Percentiles rank a stretch among this genome's conserved stretches.
phyloP scores from a whole-genome alignment of 1,284 basidiomycete species.

The Boletus calvinii region DNA sequence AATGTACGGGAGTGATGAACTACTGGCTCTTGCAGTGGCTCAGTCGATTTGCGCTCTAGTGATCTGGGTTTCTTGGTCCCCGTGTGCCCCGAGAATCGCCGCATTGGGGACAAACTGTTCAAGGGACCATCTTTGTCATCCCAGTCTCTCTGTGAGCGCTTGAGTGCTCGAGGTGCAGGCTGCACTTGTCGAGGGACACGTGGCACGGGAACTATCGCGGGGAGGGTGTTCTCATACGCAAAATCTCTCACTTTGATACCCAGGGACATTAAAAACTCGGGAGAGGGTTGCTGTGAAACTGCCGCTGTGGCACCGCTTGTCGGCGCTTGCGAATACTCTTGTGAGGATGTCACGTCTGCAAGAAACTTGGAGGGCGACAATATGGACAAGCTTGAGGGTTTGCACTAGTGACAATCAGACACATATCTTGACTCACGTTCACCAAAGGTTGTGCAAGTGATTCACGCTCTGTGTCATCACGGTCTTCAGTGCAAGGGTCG shows the following conservation, averaged over 20 bases:
- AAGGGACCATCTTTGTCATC: conserved; percentile 28
- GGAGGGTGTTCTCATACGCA: conserved; percentile 63
- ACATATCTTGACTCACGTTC: conserved; percentile 33
- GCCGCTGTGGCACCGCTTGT: conserved; percentile 6
- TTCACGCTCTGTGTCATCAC: conserved; percentile 20
- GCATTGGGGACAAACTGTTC: conserved; percentile 1
- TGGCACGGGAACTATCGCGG: conserved; percentile 51
- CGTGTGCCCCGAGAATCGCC: conserved; percentile 8
- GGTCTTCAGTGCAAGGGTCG: conserved; percentile 4
- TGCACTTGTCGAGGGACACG: conserved; percentile 46
- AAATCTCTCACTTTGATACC: conserved; percentile 73
- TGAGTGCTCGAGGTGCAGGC: conserved; percentile 39
- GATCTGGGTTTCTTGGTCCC: conserved; percentile 30
- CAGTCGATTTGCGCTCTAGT: conserved; percentile 49
- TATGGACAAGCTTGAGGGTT: conserved; percentile 32
- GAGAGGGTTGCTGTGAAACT: conserved; percentile 36
- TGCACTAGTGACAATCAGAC: conserved; percentile 23
- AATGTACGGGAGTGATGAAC: conserved; percentile 18
- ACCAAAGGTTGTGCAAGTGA: conserved; percentile 19
- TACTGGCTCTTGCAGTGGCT: conserved; percentile 40
- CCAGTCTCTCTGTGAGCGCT: conserved; percentile 37
- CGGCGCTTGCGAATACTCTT: conserved; percentile 23
- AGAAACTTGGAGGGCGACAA: conserved; percentile 23
- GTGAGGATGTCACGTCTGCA: conserved; percentile 8
- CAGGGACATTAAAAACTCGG: conserved; percentile 39